A percentile compares a stretch with the other conserved stretches of the same genome.
Evolutionary conservation across 371 early-diverging fungal species (phyloP).

Genomic region (Mucor indicus): DNA sequence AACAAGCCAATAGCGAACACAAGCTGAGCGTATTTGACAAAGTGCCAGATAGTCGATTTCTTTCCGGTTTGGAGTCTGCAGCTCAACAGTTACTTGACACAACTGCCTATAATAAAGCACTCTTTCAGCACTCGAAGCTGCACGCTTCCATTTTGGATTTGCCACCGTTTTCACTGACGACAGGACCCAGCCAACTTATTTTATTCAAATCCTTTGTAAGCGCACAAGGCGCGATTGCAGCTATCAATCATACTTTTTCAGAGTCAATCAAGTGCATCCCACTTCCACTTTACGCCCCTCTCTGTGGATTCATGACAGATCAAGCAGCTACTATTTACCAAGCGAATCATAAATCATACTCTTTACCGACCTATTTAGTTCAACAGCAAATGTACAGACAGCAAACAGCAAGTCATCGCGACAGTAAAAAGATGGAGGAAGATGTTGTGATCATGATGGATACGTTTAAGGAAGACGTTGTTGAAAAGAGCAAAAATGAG

Average conservation of each 20-base stretch:
- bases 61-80: conserved; percentile 26
- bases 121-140: conserved; percentile 24
- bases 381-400: conserved; percentile 25
- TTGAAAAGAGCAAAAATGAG: too few relatives aligned
- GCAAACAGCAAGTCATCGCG: conserved; percentile 2
- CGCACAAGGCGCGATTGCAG: conserved; percentile 27
- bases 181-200: conserved; percentile 35
- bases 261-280: conserved; percentile 36
- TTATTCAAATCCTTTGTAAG: conserved; percentile 32
- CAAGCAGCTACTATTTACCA: conserved; percentile 20
- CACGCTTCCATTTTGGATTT: conserved; percentile 31
- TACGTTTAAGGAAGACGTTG: too few relatives aligned
- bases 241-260: conserved; percentile 34
- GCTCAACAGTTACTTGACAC: conserved; percentile 19
- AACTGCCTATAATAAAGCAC: conserved; percentile 24
- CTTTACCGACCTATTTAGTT: conserved; percentile 9
- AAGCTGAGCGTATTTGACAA: too few relatives aligned
- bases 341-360: not conserved
- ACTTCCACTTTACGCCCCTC: conserved; percentile 18
- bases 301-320: conserved; percentile 28
- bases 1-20: too few relatives aligned
- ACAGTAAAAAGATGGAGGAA: not conserved
- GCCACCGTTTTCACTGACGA: conserved; percentile 32
- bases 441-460: not conserved
- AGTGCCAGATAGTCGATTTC: too few relatives aligned